Evolutionary conservation across 805 yeast species (phyloP).

Genomic region (Wickerhamiella bombiphila): DNA sequence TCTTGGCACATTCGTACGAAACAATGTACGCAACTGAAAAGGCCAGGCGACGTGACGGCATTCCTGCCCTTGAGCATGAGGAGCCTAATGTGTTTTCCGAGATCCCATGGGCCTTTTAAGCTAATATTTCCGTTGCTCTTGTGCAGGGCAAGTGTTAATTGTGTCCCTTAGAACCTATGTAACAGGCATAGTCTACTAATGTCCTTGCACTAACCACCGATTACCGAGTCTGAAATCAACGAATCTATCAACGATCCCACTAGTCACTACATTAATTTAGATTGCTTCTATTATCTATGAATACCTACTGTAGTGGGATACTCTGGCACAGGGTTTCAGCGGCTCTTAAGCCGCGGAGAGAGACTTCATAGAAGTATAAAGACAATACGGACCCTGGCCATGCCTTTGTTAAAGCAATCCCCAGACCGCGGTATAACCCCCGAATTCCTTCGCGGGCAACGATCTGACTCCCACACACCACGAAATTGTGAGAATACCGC

Average conservation of each 20-base stretch:
- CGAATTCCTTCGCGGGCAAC: conserved; percentile 40
- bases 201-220: too few relatives aligned
- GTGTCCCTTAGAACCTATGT: too few relatives aligned
- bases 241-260: too few relatives aligned
- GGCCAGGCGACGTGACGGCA: conserved; percentile 21
- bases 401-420: conserved; percentile 56
- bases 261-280: too few relatives aligned
- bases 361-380: conserved; percentile 45
- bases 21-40: conserved; percentile 43
- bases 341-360: conserved; percentile 11
- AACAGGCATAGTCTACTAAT: too few relatives aligned
- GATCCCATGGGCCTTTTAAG: background rate
- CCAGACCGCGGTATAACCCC: conserved; percentile 64
- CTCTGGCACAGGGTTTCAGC: background rate
- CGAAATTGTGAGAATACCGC: conserved; percentile 17
- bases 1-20: conserved; percentile 78
- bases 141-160: too few relatives aligned
- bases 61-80: conserved; percentile 55
- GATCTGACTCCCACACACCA: conserved; percentile 27
- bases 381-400: conserved; percentile 60
- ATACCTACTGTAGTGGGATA: too few relatives aligned
- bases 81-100: conserved; percentile 6
- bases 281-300: too few relatives aligned
- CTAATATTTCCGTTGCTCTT: too few relatives aligned
- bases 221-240: too few relatives aligned